Conservation (phyloP, 2,329 filamentous ascomycete species). For the Exophiala sp. region DNA sequence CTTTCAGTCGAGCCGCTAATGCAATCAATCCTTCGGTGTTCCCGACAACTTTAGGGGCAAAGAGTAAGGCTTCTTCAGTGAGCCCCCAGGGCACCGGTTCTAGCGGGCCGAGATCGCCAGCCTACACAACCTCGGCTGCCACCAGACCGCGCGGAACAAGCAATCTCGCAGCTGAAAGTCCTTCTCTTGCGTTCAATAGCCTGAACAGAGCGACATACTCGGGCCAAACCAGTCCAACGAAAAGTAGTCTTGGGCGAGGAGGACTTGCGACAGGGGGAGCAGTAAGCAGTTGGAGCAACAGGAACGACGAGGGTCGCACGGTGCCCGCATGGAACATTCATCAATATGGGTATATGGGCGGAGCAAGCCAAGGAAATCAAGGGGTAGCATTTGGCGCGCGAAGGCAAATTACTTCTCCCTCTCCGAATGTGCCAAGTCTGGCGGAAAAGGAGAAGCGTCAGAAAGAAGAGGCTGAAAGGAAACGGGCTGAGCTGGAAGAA, state of each 20-base stretch:
- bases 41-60: slow-evolving; percentile 68
- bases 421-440: slow-evolving; percentile 70
- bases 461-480: slow-evolving; percentile 52
- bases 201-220: slow-evolving; percentile 42
- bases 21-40: slow-evolving; percentile 67
- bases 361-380: slow-evolving; percentile 90
- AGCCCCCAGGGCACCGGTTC: slow-evolving; percentile 64
- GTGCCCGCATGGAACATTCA: slow-evolving; percentile 96
- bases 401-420: slow-evolving; percentile 82
- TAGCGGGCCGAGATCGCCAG: slow-evolving; percentile 40
- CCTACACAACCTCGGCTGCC: slow-evolving; percentile 47
- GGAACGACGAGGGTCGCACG: slow-evolving; percentile 70
- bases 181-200: slow-evolving; percentile 40
- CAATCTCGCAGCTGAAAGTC: slow-evolving; percentile 51
- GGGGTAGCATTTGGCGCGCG: slow-evolving; percentile 87
- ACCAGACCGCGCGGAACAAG: slow-evolving; percentile 39
- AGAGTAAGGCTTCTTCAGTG: slow-evolving; percentile 52
- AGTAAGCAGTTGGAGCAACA: slow-evolving; percentile 87
- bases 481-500: slow-evolving; percentile 51
- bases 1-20: slow-evolving; percentile 85
- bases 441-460: slow-evolving; percentile 74
- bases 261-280: slow-evolving; percentile 41
- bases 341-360: slow-evolving; percentile 97
- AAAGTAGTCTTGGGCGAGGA: slow-evolving; percentile 32
- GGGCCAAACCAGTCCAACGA: slow-evolving; percentile 57